These are phyloP conservation scores for Capsella rubella DNA, from an alignment of 441 rosid genomes.

Conservation along the genomic window DNA sequence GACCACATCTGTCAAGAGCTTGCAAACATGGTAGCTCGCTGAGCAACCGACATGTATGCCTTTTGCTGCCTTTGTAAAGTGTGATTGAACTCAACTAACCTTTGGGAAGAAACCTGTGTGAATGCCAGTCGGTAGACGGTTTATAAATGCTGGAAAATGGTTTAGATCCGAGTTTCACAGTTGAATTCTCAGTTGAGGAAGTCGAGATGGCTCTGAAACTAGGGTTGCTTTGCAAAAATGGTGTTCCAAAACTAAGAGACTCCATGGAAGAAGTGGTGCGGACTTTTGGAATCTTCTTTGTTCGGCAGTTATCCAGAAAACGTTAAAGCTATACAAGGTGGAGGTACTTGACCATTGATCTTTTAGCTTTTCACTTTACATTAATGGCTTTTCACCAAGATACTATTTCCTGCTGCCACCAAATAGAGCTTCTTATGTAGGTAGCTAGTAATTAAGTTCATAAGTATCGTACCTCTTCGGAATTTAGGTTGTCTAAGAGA, in stretches of 20 bases:
- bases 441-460: constrained; percentile 17
- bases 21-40: too few relatives aligned
- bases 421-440: not conserved
- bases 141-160: not conserved
- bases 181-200: constrained; percentile 44
- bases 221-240: constrained; percentile 50
- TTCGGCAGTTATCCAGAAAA: constrained; percentile 2
- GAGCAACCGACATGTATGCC: too few relatives aligned
- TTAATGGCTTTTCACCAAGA: not conserved
- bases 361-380: constrained; percentile 1
- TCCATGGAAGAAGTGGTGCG: not conserved
- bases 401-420: constrained; percentile 5
- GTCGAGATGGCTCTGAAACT: constrained; percentile 54
- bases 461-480: not conserved
- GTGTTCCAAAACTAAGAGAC: constrained; percentile 22
- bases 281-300: not conserved
- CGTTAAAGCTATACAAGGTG: constrained; percentile 10
- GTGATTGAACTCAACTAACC: too few relatives aligned
- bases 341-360: constrained; percentile 12
- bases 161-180: constrained; percentile 12
- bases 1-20: too few relatives aligned
- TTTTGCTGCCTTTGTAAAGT: too few relatives aligned
- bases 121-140: not conserved
- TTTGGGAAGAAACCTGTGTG: not conserved
- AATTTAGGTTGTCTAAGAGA: constrained; percentile 9